A percentile compares a stretch with the other conserved stretches of the same genome.
phyloP scores from a whole-genome alignment of 1,284 basidiomycete genomes.

The Tranzscheliella williamsii region DNA sequence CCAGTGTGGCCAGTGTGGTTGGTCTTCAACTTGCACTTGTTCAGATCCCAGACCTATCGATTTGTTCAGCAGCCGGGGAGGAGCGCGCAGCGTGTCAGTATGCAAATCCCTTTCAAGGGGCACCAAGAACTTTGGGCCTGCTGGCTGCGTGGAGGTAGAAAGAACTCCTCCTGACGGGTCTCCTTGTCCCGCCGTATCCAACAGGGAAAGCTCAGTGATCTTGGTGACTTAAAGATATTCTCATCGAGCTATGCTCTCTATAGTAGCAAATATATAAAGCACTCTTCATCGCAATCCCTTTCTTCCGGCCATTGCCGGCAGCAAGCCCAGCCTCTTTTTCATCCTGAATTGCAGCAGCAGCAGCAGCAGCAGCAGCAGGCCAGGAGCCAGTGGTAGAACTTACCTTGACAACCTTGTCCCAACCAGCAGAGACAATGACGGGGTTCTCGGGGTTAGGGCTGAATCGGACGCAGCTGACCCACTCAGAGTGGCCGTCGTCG shows the following conservation, averaged over 20 bases:
- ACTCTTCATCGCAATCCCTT: conserved; percentile 61
- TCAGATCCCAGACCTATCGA: conserved; percentile 94
- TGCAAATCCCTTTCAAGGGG: no score
- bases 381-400: conserved; percentile 59
- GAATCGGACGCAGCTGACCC: conserved; percentile 99
- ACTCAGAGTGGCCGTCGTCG: conserved; percentile 78
- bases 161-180: no score
- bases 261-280: conserved; percentile 76
- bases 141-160: no score
- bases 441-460: conserved; percentile 98
- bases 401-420: conserved; percentile 99
- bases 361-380: neutral
- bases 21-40: conserved; percentile 99
- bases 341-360: no score
- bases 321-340: neutral
- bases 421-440: conserved; percentile 97
- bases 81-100: no score
- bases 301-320: no score
- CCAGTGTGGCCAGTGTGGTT: conserved; percentile 99
- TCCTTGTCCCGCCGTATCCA: neutral
- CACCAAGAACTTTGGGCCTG: no score
- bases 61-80: neutral
- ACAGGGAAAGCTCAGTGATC: conserved; percentile 69
- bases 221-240: conserved; percentile 73
- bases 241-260: conserved; percentile 73